Percentiles rank a stretch among this genome's conserved stretches.
These are phyloP conservation scores for Hymenochaete sp. DNA, from an alignment of 1,284 basidiomycete species.

Conservation along the genomic window DNA sequence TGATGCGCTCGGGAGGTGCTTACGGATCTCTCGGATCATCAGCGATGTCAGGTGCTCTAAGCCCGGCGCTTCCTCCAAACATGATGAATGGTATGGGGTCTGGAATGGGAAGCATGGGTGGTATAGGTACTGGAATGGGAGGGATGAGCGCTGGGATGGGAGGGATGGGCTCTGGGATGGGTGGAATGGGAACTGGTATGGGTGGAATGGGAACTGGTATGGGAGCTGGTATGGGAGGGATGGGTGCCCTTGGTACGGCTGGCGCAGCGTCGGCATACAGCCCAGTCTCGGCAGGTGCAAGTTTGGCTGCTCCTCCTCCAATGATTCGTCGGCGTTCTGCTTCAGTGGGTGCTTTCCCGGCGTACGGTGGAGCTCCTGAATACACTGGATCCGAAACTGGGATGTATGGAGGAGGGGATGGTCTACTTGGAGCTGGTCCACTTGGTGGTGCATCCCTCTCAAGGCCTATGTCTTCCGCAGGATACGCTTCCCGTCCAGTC, in stretches of 20 bases:
- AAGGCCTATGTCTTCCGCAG: too few relatives aligned
- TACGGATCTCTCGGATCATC: background rate
- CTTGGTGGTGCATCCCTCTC: background rate
- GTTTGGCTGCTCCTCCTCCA: conserved; percentile 4
- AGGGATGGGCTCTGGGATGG: conserved; percentile 3
- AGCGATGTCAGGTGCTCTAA: conserved; percentile 1
- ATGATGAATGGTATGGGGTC: background rate
- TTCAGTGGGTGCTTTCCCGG: background rate
- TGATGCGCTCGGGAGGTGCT: conserved; percentile 1
- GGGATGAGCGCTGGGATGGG: conserved; percentile 2
- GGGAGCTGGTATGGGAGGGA: conserved; percentile 5
- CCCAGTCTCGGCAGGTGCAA: background rate
- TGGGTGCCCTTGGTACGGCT: conserved; percentile 1
- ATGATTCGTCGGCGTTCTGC: conserved; percentile 10
- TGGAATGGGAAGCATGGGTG: conserved; percentile 1
- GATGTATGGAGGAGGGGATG: conserved; percentile 7
- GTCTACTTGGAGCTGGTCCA: conserved; percentile 2
- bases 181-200: conserved; percentile 1
- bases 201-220: background rate
- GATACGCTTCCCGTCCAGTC: too few relatives aligned
- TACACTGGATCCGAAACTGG: background rate
- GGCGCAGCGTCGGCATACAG: background rate
- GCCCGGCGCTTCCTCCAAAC: conserved; percentile 1
- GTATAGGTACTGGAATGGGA: conserved; percentile 1
- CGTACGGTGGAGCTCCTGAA: background rate